Percentiles rank a stretch among this genome's conserved stretches.
Conservation (phyloP, 257 asterid species). For the Solanum piurae region DNA sequence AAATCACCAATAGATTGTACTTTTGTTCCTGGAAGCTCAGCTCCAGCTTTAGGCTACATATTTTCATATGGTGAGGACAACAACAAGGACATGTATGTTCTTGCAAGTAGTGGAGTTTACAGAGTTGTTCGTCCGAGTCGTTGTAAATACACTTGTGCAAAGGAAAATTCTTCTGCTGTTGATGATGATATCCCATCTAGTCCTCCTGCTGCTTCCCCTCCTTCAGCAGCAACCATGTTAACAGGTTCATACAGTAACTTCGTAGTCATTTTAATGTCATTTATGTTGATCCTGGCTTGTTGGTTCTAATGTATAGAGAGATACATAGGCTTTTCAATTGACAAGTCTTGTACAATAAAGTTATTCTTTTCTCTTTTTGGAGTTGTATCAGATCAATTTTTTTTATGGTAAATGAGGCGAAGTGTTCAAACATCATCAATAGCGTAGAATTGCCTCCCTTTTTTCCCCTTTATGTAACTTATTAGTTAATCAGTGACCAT, state of each 20-base stretch:
- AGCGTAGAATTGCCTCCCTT: neutral
- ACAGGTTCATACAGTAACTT: constrained; percentile 3
- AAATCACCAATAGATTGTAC: constrained; percentile 70
- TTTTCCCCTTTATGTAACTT: no score
- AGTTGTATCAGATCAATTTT: neutral
- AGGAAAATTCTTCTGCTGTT: constrained; percentile 21
- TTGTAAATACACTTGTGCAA: constrained; percentile 55
- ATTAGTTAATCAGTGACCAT: neutral
- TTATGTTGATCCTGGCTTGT: neutral
- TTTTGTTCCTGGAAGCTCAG: constrained; percentile 36
- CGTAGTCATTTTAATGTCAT: constrained; percentile 15
- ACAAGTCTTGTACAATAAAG: neutral
- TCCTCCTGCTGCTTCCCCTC: constrained; percentile 28
- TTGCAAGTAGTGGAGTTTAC: constrained; percentile 71
- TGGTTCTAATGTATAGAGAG: neutral
- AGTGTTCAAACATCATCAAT: neutral
- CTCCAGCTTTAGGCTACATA: constrained; percentile 64
- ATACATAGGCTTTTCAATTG: neutral
- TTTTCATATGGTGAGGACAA: constrained; percentile 83
- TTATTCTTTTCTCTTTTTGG: neutral
- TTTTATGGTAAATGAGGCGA: neutral
- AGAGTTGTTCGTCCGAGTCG: constrained; percentile 73
- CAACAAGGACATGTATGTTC: constrained; percentile 44
- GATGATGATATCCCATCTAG: constrained; percentile 13
- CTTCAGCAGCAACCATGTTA: constrained; percentile 27